Conservation (phyloP, 805 yeast species). For the Teunomyces gatunensis region DNA sequence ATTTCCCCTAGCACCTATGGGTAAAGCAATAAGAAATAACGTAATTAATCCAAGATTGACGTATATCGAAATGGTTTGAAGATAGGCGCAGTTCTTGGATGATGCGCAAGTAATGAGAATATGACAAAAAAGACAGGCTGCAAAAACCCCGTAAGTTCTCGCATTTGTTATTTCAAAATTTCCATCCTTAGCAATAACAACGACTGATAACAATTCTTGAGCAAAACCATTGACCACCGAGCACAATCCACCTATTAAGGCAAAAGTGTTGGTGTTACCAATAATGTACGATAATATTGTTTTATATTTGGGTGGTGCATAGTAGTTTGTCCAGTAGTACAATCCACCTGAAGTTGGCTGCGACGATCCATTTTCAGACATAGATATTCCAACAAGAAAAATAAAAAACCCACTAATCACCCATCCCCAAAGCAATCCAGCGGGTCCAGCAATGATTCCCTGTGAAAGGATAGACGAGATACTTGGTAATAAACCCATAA, state of each 20-base stretch:
- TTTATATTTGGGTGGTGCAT: conserved; percentile 54
- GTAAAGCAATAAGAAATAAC: conserved; percentile 61
- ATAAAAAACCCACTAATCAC: conserved; percentile 56
- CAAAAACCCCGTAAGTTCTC: conserved; percentile 62
- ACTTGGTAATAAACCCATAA: conserved; percentile 69
- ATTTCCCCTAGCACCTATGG: conserved; percentile 49
- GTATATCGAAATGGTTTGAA: conserved; percentile 59
- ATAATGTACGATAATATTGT: conserved; percentile 58
- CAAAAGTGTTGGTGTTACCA: conserved; percentile 67
- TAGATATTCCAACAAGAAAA: conserved; percentile 56
- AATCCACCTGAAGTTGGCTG: conserved; percentile 77
- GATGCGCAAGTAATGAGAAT: conserved; percentile 53
- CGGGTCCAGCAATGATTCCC: conserved; percentile 63
- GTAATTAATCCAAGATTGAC: conserved; percentile 52
- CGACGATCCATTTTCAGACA: conserved; percentile 66
- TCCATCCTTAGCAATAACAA: conserved; percentile 53
- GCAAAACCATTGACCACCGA: conserved; percentile 72
- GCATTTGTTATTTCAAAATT: conserved; percentile 52
- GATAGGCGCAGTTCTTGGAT: conserved; percentile 52
- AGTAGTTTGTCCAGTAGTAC: conserved; percentile 66
- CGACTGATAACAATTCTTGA: conserved; percentile 55
- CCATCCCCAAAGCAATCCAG: conserved; percentile 75
- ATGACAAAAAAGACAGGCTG: conserved; percentile 55
- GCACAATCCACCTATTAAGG: conserved; percentile 63
- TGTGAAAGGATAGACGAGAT: conserved; percentile 54